These are phyloP conservation scores for Darksidea phi DNA, from an alignment of 495 filamentous ascomycete genomes.

Conservation along the genomic window DNA sequence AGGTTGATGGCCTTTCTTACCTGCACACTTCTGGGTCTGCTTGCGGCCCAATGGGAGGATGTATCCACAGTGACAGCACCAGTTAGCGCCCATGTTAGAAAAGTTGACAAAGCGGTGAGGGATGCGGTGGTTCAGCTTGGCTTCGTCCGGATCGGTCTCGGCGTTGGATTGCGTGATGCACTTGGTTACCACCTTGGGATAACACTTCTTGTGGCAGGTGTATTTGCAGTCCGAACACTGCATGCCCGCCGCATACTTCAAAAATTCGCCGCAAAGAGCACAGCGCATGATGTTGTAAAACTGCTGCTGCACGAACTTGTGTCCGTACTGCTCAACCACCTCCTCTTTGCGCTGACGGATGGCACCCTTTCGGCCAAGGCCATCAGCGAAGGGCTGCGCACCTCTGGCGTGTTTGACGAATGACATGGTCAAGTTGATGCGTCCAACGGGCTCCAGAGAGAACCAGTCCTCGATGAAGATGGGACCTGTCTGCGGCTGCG, in stretches of 20 bases:
- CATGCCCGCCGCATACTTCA: constrained; percentile 98
- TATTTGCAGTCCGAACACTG: constrained; percentile 99
- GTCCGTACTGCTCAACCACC: constrained; percentile 94
- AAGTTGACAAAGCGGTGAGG: constrained; percentile 94
- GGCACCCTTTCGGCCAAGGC: constrained; percentile 90
- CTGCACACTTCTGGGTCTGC: constrained; percentile 85
- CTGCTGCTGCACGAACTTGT: constrained; percentile 96
- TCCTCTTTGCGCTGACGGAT: constrained; percentile 97
- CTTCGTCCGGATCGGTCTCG: constrained; percentile 95
- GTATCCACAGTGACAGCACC: constrained; percentile 99
- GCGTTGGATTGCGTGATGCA: constrained; percentile 99
- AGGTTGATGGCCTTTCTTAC: constrained; percentile 50
- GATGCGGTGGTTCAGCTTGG: constrained; percentile 99
- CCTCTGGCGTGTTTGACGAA: constrained; percentile 75
- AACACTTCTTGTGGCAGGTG: constrained; percentile 97
- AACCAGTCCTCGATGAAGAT: constrained; percentile 93
- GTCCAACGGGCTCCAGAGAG: constrained; percentile 88
- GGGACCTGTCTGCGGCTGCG: constrained; percentile 48
- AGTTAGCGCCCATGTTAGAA: constrained; percentile 95
- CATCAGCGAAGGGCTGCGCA: constrained; percentile 74
- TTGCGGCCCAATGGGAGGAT: constrained; percentile 95
- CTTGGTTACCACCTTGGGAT: constrained; percentile 96
- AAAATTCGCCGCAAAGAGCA: constrained; percentile 94
- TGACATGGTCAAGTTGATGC: constrained; percentile 81
- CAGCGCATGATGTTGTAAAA: constrained; percentile 99